phyloP scores from a whole-genome alignment of 1,139 yeast genomes.

The Suhomyces bokatorum region DNA sequence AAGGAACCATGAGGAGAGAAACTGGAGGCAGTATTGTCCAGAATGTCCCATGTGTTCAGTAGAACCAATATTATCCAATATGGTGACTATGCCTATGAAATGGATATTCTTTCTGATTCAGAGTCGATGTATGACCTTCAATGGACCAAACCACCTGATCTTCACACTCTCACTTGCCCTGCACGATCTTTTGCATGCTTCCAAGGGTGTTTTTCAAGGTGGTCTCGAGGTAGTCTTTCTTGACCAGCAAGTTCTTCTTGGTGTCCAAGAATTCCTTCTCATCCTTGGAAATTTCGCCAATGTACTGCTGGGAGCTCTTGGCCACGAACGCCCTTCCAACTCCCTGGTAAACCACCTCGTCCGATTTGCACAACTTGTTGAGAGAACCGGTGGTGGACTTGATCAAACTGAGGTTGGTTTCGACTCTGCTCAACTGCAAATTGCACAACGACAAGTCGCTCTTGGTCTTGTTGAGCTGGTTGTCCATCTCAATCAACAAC shows the following conservation, averaged over 20 bases:
- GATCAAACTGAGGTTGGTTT: constrained; percentile 59
- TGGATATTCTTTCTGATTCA: background rate
- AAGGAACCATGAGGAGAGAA: background rate
- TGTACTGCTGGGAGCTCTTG: constrained; percentile 46
- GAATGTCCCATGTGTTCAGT: background rate
- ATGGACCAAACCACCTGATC: background rate
- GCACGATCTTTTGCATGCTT: constrained; percentile 55
- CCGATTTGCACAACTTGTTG: constrained; percentile 33
- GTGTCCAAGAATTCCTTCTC: constrained; percentile 57
- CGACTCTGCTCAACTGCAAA: constrained; percentile 56
- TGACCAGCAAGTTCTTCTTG: constrained; percentile 61
- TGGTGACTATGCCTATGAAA: too few species aligned
- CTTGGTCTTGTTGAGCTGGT: constrained; percentile 56
- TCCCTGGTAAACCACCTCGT: constrained; percentile 75
- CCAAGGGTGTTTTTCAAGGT: constrained; percentile 74
- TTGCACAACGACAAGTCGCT: constrained; percentile 67
- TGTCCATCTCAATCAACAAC: constrained; percentile 61
- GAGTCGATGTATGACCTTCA: background rate
- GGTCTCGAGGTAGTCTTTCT: constrained; percentile 70
- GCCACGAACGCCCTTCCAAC: constrained; percentile 73
- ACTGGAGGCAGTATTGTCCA: background rate
- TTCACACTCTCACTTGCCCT: constrained; percentile 15
- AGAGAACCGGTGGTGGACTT: constrained; percentile 59
- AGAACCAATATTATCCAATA: too few species aligned
- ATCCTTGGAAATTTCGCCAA: constrained; percentile 50